A percentile compares a stretch with the other conserved stretches of the same genome.
These are phyloP conservation scores for Martensiomyces pterosporus DNA, from an alignment of 192 early-diverging fungal genomes.

Conservation along the genomic window DNA sequence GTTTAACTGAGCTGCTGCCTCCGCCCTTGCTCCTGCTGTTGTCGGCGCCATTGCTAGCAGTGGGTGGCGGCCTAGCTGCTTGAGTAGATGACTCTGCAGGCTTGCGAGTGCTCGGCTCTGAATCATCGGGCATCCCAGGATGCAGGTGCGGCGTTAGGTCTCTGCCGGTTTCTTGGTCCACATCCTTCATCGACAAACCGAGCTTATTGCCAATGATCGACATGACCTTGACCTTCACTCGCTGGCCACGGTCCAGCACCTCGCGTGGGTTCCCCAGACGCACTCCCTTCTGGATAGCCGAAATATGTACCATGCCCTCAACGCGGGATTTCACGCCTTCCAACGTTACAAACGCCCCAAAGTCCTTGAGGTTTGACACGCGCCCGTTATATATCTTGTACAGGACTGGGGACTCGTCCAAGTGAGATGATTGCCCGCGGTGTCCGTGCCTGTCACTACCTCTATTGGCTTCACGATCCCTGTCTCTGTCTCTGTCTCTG, in stretches of 20 bases:
- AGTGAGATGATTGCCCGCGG: neutral
- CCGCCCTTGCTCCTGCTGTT: neutral
- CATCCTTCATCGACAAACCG: slow-evolving; percentile 92
- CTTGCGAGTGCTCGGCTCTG: neutral
- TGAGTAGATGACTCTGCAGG: neutral
- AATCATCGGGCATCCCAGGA: slow-evolving; percentile 37
- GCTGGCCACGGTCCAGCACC: slow-evolving; percentile 77
- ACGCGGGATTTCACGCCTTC: slow-evolving; percentile 72
- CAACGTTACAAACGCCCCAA: slow-evolving; percentile 88
- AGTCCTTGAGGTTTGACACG: slow-evolving; percentile 82
- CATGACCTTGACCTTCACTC: slow-evolving; percentile 93
- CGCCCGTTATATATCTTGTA: slow-evolving; percentile 91
- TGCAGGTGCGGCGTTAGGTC: slow-evolving; percentile 83
- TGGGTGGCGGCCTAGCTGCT: neutral
- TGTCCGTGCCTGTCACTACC: too few species aligned
- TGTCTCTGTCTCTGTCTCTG: neutral
- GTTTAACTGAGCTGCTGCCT: slow-evolving; percentile 62
- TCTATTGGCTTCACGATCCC: too few species aligned
- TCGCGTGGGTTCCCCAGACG: slow-evolving; percentile 78
- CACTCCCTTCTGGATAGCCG: slow-evolving; percentile 58
- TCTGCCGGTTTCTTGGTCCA: slow-evolving; percentile 86
- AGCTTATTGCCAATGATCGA: slow-evolving; percentile 79
- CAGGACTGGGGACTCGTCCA: slow-evolving; percentile 77
- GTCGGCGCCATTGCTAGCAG: neutral
- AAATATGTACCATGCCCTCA: slow-evolving; percentile 91